These are phyloP conservation scores for Fusarium ambrosium DNA, from an alignment of 2,329 filamentous ascomycete genomes.

Conservation along the genomic window DNA sequence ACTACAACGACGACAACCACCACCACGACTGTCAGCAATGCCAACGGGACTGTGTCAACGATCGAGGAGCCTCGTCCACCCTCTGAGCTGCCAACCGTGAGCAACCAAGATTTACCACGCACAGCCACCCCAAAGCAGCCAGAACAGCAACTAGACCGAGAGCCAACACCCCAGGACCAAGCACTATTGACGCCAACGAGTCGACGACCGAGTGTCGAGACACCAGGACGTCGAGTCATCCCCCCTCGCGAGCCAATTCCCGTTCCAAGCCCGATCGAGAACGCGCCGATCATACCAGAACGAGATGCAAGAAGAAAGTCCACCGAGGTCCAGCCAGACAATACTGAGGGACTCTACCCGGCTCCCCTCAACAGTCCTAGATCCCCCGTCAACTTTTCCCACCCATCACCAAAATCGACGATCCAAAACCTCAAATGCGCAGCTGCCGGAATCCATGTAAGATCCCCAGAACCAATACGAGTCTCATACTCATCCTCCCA, in stretches of 20 bases:
- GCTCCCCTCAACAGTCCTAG: neutral
- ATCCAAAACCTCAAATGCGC: constrained; percentile 42
- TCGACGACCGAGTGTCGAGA: constrained; percentile 42
- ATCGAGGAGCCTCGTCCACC: constrained; percentile 35
- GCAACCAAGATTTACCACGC: constrained; percentile 23
- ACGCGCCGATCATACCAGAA: constrained; percentile 35
- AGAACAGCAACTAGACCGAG: neutral
- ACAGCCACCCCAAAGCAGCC: neutral
- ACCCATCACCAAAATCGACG: constrained; percentile 34
- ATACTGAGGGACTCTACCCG: constrained; percentile 11
- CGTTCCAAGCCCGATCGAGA: constrained; percentile 1
- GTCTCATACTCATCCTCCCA: neutral
- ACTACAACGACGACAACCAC: constrained; percentile 48
- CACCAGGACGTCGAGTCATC: constrained; percentile 41
- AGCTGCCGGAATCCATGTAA: constrained; percentile 41
- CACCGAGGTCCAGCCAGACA: constrained; percentile 7
- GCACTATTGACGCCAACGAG: constrained; percentile 13
- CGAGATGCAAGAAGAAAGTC: constrained; percentile 24
- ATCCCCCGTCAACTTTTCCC: constrained; percentile 25
- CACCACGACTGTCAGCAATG: constrained; percentile 42
- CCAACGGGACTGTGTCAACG: constrained; percentile 41
- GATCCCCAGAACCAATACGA: fast-evolving
- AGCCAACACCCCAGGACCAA: constrained; percentile 11
- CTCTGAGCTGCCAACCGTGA: constrained; percentile 35
- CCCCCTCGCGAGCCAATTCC: constrained; percentile 36